Base-by-base conservation (phyloP, 768 basidiomycete genomes). In the Mycena leptocephala region DNA sequence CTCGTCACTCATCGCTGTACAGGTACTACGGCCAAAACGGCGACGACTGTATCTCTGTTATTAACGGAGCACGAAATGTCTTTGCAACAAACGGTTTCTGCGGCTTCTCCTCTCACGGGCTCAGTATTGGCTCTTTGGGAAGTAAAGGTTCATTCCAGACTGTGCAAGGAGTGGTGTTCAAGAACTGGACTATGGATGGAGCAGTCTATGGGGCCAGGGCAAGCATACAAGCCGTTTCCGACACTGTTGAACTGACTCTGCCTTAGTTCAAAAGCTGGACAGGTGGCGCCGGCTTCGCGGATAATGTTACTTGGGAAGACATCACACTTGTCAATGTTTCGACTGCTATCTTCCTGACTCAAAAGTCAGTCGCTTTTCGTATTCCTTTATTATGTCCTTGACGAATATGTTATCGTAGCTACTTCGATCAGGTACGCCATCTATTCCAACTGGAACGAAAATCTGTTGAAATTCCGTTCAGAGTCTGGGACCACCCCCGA, bases 101-200 rank as follows among this genome's bases (percentile, higher is more conserved):
- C 68, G 87, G 87, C 8, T 89, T 88, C 79, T 88, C 87, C 9
- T 88, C 86, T 8, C 89, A 90, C 81, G 89, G 89, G 0, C 83
- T 88, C 53, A 88, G 87, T 32, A 88, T 90, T 70, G 89, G 89
- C 24, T 88, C 87, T 39, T 80, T 89, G 37, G 89, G 89, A 37
- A 83, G 84, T 18, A 80, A 83, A 48, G 87, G 88, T 24, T 84
- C 84, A 5, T 77, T 83, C 30, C 85, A 86, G 56, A 87, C 84
- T 7, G 89, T 90, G 24, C 78, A 85, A 70, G 86, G 89, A 78
- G 84, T 90, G 32, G 71, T 87, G 20, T 88, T 90, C 81, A 86
- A 87, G 72, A 88, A 90, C 73, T 89, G 89, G 85, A 88, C 87
- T 16, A 88, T 89, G 85, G 86, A 88, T 24, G 86, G 86, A n/a